Evolutionary conservation across 176 grass and related monocot species (phyloP).

Genomic region (Luzula sylvatica): DNA sequence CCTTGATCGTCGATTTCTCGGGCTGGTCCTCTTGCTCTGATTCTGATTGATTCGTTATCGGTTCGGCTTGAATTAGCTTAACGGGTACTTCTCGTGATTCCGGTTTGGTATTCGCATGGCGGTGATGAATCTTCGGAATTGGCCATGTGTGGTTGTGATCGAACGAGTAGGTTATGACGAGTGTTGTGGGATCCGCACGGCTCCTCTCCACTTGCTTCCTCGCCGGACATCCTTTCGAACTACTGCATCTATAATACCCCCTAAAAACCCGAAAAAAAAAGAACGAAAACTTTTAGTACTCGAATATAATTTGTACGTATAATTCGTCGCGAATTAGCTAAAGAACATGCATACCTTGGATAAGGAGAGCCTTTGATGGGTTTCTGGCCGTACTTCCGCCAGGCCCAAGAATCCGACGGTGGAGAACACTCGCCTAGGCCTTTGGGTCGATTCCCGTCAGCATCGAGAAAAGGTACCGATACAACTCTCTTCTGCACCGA

Average conservation of each 20-base stretch:
- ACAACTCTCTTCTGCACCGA: constrained; percentile 82
- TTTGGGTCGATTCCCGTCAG: constrained; percentile 39
- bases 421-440: constrained; percentile 70
- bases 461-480: constrained; percentile 52
- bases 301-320: too few species aligned
- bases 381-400: constrained; percentile 99
- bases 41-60: not conserved
- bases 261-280: too few species aligned
- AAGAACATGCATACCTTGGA: constrained; percentile 74
- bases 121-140: constrained; percentile 34
- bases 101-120: constrained; percentile 23
- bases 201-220: constrained; percentile 93
- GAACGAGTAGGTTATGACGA: constrained; percentile 86
- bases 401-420: constrained; percentile 94
- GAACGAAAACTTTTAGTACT: too few species aligned
- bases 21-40: constrained; percentile 10
- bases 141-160: constrained; percentile 79
- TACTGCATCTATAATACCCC: constrained; percentile 92
- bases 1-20: not conserved
- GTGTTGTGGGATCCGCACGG: constrained; percentile 53
- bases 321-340: not conserved
- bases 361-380: constrained; percentile 98
- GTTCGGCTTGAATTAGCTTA: not conserved
- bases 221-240: constrained; percentile 82
- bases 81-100: not conserved